Percentiles rank a stretch among this genome's conserved stretches.
phyloP scores from a whole-genome alignment of 345 rosid genomes.

The Eucalyptus urophylla region DNA sequence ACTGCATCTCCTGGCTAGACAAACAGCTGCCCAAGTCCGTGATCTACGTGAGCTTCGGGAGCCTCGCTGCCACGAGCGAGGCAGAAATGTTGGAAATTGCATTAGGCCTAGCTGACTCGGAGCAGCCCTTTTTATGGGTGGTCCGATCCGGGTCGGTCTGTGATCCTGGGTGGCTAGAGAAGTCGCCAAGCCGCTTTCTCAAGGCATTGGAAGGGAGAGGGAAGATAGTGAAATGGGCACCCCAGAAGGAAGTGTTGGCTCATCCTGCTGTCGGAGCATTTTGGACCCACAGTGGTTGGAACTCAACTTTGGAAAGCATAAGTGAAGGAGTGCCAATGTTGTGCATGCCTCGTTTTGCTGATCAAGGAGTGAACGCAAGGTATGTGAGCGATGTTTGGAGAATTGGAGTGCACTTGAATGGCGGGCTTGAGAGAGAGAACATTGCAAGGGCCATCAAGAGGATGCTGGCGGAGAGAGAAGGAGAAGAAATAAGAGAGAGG shows the following conservation, averaged over 20 bases:
- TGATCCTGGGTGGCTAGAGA: neutral
- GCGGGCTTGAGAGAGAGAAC: conserved; percentile 11
- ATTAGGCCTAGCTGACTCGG: conserved; percentile 9
- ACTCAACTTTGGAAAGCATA: conserved; percentile 54
- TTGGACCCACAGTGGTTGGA: conserved; percentile 69
- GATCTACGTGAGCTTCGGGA: conserved; percentile 30
- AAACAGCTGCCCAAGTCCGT: conserved; percentile 11
- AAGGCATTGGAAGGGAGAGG: conserved; percentile 5
- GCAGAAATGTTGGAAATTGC: conserved; percentile 9
- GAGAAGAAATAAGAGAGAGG: conserved; percentile 25
- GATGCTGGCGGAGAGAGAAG: conserved; percentile 15
- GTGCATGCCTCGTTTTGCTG: conserved; percentile 52
- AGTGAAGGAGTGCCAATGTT: conserved; percentile 65
- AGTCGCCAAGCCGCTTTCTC: conserved; percentile 4
- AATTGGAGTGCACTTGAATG: conserved; percentile 33
- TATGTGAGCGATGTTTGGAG: conserved; percentile 37
- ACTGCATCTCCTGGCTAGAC: conserved; percentile 24
- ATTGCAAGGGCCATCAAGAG: conserved; percentile 22
- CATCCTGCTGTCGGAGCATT: conserved; percentile 49
- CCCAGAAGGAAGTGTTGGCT: conserved; percentile 45
- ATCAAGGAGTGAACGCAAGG: conserved; percentile 46
- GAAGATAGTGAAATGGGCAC: conserved; percentile 53
- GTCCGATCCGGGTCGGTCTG: conserved; percentile 1
- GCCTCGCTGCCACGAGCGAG: conserved; percentile 3
- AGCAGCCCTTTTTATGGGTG: conserved; percentile 15